Conservation (phyloP, 768 basidiomycete species). For the Tricholoma saponaceum region DNA sequence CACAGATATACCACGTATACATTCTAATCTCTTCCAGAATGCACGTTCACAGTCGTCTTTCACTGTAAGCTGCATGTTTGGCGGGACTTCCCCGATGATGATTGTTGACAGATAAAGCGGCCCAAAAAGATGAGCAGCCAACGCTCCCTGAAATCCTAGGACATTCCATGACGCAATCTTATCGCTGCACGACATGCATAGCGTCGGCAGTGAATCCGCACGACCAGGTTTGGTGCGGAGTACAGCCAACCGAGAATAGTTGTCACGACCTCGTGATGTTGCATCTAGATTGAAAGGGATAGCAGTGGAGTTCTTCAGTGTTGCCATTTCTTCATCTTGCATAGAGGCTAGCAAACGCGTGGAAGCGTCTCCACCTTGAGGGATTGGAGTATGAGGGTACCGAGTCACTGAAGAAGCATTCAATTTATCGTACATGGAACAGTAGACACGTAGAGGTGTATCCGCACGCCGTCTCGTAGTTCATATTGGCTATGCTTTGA, state of each 20-base stretch:
- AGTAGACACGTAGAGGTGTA: conserved; percentile 72
- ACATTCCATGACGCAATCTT: conserved; percentile 89
- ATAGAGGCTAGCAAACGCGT: conserved; percentile 68
- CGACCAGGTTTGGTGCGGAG: conserved; percentile 94
- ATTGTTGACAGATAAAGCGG: conserved; percentile 67
- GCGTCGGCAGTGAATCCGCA: conserved; percentile 79
- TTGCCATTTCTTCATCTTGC: conserved; percentile 75
- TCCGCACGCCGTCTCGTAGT: conserved; percentile 40
- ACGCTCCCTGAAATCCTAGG: conserved; percentile 82
- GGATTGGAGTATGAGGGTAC: conserved; percentile 5
- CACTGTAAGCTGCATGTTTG: conserved; percentile 34
- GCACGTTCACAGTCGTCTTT: conserved; percentile 65
- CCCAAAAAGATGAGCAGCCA: conserved; percentile 49
- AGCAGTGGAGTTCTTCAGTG: conserved; percentile 50
- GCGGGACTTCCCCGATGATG: conserved; percentile 69
- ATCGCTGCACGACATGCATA: conserved; percentile 91
- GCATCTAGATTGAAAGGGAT: conserved; percentile 30
- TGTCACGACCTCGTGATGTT: conserved; percentile 72
- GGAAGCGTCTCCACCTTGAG: conserved; percentile 84
- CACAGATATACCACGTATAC: conserved; percentile 34
- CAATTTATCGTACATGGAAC: conserved; percentile 39
- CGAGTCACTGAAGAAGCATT: conserved; percentile 8
- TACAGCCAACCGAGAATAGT: conserved; percentile 70
- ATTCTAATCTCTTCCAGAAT: conserved; percentile 52
- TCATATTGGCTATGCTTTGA: conserved; percentile 34